These are phyloP conservation scores for Cotoneaster glaucophyllus DNA, from an alignment of 306 rosid species.

Conservation along the genomic window DNA sequence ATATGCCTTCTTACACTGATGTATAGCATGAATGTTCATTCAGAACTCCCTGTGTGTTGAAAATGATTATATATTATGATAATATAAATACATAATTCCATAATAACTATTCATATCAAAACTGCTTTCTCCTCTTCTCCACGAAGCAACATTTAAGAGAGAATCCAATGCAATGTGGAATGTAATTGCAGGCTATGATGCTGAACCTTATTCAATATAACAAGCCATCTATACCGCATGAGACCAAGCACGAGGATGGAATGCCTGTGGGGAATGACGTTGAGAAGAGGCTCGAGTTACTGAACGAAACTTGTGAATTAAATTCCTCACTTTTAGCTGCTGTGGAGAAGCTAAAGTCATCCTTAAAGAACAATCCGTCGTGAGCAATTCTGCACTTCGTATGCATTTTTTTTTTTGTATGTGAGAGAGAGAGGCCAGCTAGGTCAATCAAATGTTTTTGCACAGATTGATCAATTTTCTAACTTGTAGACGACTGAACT, in stretches of 20 bases:
- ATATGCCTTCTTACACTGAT: neutral
- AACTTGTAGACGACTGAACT: neutral
- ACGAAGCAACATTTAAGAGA: neutral
- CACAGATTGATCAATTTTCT: neutral
- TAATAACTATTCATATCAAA: neutral
- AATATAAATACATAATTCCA: neutral
- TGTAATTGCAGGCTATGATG: slow-evolving; percentile 60
- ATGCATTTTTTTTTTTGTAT: no score
- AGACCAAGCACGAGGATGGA: slow-evolving; percentile 15
- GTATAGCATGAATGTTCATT: neutral
- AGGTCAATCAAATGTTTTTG: neutral
- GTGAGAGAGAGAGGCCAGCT: neutral
- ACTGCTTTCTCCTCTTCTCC: neutral
- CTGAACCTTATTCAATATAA: slow-evolving; percentile 48
- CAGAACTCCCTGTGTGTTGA: neutral
- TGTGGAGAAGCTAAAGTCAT: slow-evolving; percentile 48
- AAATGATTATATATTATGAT: neutral
- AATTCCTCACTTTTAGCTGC: slow-evolving; percentile 57
- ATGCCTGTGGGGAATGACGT: slow-evolving; percentile 20
- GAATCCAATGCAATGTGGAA: neutral
- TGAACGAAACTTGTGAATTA: slow-evolving; percentile 68
- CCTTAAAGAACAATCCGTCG: slow-evolving; percentile 15
- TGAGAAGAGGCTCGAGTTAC: slow-evolving; percentile 49
- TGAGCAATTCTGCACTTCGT: slow-evolving; percentile 1
- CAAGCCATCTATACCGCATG: slow-evolving; percentile 20